A percentile compares a stretch with the other conserved stretches of the same genome.
These are phyloP conservation scores for Kwoniella pini DNA, from an alignment of 768 basidiomycete species.

Conservation along the genomic window DNA sequence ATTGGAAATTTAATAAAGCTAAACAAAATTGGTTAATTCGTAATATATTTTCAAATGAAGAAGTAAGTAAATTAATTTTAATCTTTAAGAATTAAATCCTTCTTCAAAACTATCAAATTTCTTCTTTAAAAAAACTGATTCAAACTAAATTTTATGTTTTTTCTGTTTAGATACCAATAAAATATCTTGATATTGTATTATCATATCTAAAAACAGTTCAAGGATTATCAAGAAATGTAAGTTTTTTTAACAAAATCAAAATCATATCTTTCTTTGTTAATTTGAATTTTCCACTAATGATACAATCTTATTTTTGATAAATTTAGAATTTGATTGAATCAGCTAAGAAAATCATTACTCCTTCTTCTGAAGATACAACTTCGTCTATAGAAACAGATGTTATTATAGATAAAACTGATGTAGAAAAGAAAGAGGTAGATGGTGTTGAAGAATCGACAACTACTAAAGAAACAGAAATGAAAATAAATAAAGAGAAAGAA, in stretches of 20 bases:
- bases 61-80: slow-evolving; percentile 20
- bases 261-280: too few relatives aligned
- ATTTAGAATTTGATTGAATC: slow-evolving; percentile 18
- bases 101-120: not conserved
- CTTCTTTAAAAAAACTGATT: not conserved
- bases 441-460: not conserved
- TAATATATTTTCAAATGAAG: slow-evolving; percentile 30
- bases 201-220: slow-evolving; percentile 40
- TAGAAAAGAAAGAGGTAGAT: too few relatives aligned
- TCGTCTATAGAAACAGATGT: too few relatives aligned
- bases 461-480: not conserved
- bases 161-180: slow-evolving; percentile 31
- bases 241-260: too few relatives aligned
- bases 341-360: slow-evolving; percentile 20
- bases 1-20: slow-evolving; percentile 49
- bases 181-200: slow-evolving; percentile 39
- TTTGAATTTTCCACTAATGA: too few relatives aligned
- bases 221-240: slow-evolving; percentile 32
- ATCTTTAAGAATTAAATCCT: not conserved
- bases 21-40: slow-evolving; percentile 44
- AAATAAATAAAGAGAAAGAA: not conserved
- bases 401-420: too few relatives aligned
- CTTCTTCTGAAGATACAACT: too few relatives aligned
- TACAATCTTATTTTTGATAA: not conserved
- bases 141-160: not conserved